Conservation (phyloP, 164 flowering plant genomes). For the Taxillus chinensis region DNA sequence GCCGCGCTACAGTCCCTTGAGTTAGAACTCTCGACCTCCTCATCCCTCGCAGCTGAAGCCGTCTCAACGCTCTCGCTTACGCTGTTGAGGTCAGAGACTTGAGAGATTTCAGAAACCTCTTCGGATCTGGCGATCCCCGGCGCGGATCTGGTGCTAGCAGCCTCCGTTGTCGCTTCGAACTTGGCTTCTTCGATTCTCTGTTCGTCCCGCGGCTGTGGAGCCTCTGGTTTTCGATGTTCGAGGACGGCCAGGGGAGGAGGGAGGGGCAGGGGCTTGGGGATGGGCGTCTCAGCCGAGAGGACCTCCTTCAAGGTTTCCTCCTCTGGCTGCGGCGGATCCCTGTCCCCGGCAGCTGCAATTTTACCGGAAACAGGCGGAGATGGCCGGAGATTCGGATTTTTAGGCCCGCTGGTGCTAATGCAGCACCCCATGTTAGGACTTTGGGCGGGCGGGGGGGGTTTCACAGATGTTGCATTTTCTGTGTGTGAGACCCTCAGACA, state of each 20-base stretch:
- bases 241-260: background rate
- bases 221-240: background rate
- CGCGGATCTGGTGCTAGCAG: background rate
- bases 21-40: conserved; percentile 5
- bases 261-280: conserved; percentile 4
- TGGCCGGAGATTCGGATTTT: no score
- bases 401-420: no score
- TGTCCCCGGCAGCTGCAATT: no score
- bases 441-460: no score
- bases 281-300: conserved; percentile 24
- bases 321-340: conserved; percentile 18
- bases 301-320: conserved; percentile 48
- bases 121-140: background rate
- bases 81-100: conserved; percentile 19
- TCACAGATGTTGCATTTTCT: no score
- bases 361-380: no score
- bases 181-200: background rate
- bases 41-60: conserved; percentile 11
- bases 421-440: no score
- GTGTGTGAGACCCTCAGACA: no score
- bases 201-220: background rate
- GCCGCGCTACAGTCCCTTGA: conserved; percentile 2
- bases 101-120: conserved; percentile 13
- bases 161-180: background rate
- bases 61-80: conserved; percentile 24